Conservation (phyloP, 1,139 yeast species). For the Candida frijolesensis region DNA sequence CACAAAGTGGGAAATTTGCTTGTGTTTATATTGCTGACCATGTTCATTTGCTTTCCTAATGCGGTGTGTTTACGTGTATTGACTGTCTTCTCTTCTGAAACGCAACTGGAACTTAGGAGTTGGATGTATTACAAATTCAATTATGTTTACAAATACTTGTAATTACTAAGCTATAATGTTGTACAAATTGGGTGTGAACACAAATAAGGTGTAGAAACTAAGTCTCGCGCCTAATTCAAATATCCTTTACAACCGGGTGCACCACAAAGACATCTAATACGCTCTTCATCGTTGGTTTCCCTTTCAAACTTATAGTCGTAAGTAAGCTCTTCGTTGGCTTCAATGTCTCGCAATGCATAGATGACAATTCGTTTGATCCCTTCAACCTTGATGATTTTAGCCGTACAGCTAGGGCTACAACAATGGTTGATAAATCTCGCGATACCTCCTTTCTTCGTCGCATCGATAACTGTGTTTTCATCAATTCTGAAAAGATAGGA, state of each 20-base stretch:
- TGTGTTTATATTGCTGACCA: too few relatives aligned
- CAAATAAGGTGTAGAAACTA: not conserved
- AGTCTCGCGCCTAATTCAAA: constrained; percentile 53
- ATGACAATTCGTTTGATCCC: constrained; percentile 94
- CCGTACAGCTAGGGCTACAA: constrained; percentile 96
- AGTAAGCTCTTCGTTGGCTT: constrained; percentile 88
- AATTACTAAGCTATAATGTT: not conserved
- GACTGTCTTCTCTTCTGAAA: too few relatives aligned
- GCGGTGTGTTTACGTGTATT: too few relatives aligned
- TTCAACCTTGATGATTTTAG: constrained; percentile 92
- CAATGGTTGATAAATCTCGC: constrained; percentile 97
- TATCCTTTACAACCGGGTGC: constrained; percentile 93
- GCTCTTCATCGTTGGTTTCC: constrained; percentile 85
- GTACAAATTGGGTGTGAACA: not conserved
- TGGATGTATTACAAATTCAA: not conserved
- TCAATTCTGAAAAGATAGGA: constrained; percentile 91
- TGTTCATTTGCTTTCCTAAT: too few relatives aligned
- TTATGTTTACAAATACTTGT: not conserved
- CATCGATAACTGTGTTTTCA: constrained; percentile 93
- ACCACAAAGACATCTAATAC: constrained; percentile 93
- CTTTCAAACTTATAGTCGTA: constrained; percentile 95
- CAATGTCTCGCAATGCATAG: constrained; percentile 87
- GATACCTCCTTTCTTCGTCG: constrained; percentile 95
- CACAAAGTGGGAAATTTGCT: too few relatives aligned
- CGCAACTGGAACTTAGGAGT: not conserved